A percentile compares a stretch with the other conserved stretches of the same genome.
Evolutionary conservation across 176 grass and related monocot genomes (phyloP).

Genomic region (Oryza punctata): DNA sequence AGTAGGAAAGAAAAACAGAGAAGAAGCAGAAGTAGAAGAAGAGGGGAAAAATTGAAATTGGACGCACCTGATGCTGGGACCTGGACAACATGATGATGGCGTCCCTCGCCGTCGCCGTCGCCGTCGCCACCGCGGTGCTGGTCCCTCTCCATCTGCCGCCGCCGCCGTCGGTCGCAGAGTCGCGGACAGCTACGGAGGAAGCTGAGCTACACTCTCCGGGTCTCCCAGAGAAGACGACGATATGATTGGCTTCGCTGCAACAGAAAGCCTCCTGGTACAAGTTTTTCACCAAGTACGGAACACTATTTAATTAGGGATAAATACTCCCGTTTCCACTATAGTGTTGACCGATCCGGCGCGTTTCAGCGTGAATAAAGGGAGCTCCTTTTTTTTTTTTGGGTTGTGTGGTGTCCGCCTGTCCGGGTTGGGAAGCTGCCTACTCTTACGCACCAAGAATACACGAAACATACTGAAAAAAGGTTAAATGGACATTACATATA

Average conservation of each 20-base stretch:
- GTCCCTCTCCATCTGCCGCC: conserved; percentile 19
- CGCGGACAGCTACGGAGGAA: not conserved
- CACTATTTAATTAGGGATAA: too few species aligned
- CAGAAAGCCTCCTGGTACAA: not conserved
- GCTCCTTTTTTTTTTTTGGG: not conserved
- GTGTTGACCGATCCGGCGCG: not conserved
- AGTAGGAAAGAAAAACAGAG: not conserved
- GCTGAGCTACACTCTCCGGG: not conserved
- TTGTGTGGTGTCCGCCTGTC: not conserved
- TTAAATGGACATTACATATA: not conserved
- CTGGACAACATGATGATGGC: conserved; percentile 4
- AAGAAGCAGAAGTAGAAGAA: not conserved
- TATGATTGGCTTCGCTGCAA: not conserved
- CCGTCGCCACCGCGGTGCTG: not conserved
- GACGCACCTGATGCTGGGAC: not conserved
- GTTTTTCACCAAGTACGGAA: too few species aligned
- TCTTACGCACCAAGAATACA: not conserved
- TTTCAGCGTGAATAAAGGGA: not conserved
- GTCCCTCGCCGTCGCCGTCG: not conserved
- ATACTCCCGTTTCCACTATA: not conserved
- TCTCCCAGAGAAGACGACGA: not conserved
- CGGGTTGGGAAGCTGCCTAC: not conserved
- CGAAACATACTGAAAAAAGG: not conserved
- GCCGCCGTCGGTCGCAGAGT: not conserved
- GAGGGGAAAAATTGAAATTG: not conserved